Conservation (phyloP, 441 rosid species). For the Flueggea neowawraea region DNA sequence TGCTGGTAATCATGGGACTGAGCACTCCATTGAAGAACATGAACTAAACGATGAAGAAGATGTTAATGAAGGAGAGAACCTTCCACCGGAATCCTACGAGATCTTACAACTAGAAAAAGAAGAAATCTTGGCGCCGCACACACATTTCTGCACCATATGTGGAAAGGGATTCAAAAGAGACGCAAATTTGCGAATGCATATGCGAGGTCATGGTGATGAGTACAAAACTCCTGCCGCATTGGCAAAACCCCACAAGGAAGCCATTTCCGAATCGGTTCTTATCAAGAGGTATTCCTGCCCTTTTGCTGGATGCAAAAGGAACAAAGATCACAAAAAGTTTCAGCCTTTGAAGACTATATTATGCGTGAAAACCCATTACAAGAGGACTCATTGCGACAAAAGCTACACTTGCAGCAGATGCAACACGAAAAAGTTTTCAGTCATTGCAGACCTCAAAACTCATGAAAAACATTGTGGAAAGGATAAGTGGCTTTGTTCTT, state of each 20-base stretch:
- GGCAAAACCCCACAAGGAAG: conserved; percentile 76
- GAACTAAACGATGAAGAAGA: conserved; percentile 91
- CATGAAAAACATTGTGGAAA: conserved; percentile 98
- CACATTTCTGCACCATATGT: conserved; percentile 88
- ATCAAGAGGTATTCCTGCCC: conserved; percentile 97
- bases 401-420: conserved; percentile 86
- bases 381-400: conserved; percentile 95
- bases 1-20: conserved; percentile 23
- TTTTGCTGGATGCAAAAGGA: conserved; percentile 83
- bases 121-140: conserved; percentile 96
- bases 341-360: conserved; percentile 90
- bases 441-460: conserved; percentile 89
- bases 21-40: conserved; percentile 60
- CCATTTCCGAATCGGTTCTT: conserved; percentile 53
- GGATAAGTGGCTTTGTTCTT: conserved; percentile 96
- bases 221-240: conserved; percentile 93
- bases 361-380: conserved; percentile 93
- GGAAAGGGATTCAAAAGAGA: conserved; percentile 97
- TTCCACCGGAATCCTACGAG: conserved; percentile 86
- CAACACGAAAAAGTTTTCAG: conserved; percentile 91
- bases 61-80: conserved; percentile 83
- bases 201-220: conserved; percentile 98
- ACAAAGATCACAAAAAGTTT: conserved; percentile 94
- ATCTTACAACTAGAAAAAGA: conserved; percentile 89
- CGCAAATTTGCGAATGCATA: conserved; percentile 92